These are phyloP conservation scores for Amylostereum chailletii DNA, from an alignment of 1,284 basidiomycete genomes.

Conservation along the genomic window DNA sequence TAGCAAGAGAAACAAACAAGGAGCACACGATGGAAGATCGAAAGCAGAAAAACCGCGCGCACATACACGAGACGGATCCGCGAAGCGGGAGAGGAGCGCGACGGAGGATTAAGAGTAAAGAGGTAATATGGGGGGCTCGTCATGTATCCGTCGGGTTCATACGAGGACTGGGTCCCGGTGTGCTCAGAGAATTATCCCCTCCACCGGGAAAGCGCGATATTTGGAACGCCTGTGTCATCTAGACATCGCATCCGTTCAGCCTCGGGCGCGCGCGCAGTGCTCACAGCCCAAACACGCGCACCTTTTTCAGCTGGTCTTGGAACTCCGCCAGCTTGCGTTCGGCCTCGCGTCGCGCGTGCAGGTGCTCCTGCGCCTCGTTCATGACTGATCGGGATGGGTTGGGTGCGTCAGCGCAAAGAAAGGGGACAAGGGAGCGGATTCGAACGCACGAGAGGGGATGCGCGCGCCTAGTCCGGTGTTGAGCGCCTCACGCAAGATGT, in stretches of 20 bases:
- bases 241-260: background rate
- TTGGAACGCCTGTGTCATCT: background rate
- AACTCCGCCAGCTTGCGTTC: slow-evolving; percentile 12
- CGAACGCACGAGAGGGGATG: background rate
- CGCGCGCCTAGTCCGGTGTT: background rate
- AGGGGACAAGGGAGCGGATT: background rate
- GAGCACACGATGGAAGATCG: too few species aligned
- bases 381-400: slow-evolving; percentile 5
- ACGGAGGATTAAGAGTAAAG: background rate
- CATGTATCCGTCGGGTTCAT: background rate
- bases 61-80: too few species aligned
- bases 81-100: background rate
- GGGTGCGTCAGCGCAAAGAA: background rate
- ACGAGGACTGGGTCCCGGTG: background rate
- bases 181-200: background rate
- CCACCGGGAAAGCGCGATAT: background rate
- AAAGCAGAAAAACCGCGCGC: too few species aligned
- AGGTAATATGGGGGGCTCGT: background rate
- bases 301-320: slow-evolving; percentile 14
- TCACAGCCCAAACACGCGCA: background rate
- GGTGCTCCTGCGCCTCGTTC: slow-evolving; percentile 12
- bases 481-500: background rate
- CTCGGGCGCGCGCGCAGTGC: background rate
- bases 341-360: slow-evolving; percentile 9
- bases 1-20: too few species aligned